Evolutionary conservation across 2,329 filamentous ascomycete species (phyloP), one percentile per base, ranked within the genome.

Genomic region (Sporothrix brasiliensis): DNA sequence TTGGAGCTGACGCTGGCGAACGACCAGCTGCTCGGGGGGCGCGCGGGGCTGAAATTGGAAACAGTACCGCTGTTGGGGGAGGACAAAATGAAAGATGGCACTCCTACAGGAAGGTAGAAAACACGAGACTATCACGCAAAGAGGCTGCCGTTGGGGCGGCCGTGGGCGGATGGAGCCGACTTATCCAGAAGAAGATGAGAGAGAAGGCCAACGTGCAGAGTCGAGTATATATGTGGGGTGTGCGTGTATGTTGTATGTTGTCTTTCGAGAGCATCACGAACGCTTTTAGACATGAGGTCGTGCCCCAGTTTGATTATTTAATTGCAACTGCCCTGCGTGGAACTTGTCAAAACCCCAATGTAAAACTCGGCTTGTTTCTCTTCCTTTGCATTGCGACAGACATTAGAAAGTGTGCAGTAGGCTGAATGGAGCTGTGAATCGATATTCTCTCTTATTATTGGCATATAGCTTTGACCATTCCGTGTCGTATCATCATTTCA

Each of bases 341-440:
- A 14, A 10, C 34, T 44, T 16, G 47, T 58, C 39, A 5, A 34
- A 27, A 61, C 11, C 44, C 3, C n/a, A 39, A 47, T 61, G 39
- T 19, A 34, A n/a, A 58, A 0, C 30, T 41, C 54, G 1, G 13
- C 7, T n/a, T 11, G 11, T 11, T 5, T 44, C 13, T 9, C 3
- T 16, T 27, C 13, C 5, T 63, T 34, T 65, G 41, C 30, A 65
- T 65, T 65, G 60, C 30, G 41, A 65, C 21, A 13, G 24, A 34
- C 44, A 65, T 34, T 13, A 19, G 19, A 14, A n/a, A 61, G 60
- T 49, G 21, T 65, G 60, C 39, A 27, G 21, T 27, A 27, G 39
- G n/a, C 34, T 13, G 30, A 39, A 41, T 34, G 10, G 5, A 16
- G n/a, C 10, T 44, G 9, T 44, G 34, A 24, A 24, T 0, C 21